Conservation (phyloP, 2,329 filamentous ascomycete species). For the Xylaria sp. region DNA sequence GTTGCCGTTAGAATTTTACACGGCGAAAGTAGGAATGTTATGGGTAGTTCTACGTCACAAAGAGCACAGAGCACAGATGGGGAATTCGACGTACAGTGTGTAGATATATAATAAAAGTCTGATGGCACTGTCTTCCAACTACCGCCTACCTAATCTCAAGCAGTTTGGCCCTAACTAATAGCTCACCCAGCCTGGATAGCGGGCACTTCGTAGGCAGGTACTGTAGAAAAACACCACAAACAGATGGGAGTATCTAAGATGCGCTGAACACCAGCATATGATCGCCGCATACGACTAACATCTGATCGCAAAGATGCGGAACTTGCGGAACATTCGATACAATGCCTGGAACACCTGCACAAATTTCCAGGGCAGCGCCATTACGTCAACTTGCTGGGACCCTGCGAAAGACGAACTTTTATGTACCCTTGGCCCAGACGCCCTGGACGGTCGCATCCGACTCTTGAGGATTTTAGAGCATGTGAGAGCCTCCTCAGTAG, state of each 20-base stretch:
- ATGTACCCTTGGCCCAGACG: conserved; percentile 84
- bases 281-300: conserved; percentile 10
- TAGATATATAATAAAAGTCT: neutral
- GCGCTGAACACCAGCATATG: conserved; percentile 22
- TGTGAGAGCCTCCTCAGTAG: conserved; percentile 50
- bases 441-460: conserved; percentile 76
- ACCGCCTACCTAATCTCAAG: conserved; percentile 24
- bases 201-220: conserved; percentile 11
- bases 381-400: conserved; percentile 90
- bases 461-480: conserved; percentile 67
- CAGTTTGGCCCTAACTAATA: conserved; percentile 23
- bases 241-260: conserved; percentile 14
- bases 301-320: conserved; percentile 74
- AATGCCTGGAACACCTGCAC: conserved; percentile 70
- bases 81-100: conserved; percentile 5
- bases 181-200: neutral
- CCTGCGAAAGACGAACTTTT: conserved; percentile 79
- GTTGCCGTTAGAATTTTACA: neutral
- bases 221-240: conserved; percentile 21
- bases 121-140: conserved; percentile 20
- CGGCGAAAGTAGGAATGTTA: neutral
- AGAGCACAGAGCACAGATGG: neutral
- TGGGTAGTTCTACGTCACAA: conserved; percentile 17
- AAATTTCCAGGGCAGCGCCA: conserved; percentile 59
- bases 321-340: conserved; percentile 82